Evolutionary conservation across 139 green algal species (phyloP).

Genomic region (Closterium sp.): DNA sequence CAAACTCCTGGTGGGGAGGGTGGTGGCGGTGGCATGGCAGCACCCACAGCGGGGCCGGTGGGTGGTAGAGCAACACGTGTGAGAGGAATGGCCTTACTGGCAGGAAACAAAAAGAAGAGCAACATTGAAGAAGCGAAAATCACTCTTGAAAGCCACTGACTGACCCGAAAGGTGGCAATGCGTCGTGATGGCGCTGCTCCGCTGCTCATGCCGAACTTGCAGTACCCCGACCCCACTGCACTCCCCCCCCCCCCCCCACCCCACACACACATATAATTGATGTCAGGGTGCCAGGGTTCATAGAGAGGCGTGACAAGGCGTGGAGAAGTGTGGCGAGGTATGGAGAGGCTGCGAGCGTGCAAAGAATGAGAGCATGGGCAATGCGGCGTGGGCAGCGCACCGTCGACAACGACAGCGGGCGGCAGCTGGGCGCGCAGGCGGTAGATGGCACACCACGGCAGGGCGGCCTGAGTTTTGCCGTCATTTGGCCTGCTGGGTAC

Average conservation of each 20-base stretch:
- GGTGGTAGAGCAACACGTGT: not conserved
- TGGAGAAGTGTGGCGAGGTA: too few species aligned
- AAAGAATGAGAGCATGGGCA: not conserved
- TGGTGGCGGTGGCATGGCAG: too few species aligned
- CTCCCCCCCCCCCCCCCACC: too few species aligned
- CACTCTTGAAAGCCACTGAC: not conserved
- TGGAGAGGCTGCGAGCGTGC: not conserved
- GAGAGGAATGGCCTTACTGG: not conserved
- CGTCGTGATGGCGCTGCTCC: not conserved
- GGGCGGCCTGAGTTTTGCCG: not conserved
- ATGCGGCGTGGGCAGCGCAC: not conserved
- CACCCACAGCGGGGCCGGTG: too few species aligned
- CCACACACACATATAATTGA: too few species aligned
- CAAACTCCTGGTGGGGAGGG: conserved; percentile 12
- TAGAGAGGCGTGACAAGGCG: too few species aligned
- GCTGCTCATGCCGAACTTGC: not conserved
- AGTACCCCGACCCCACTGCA: not conserved
- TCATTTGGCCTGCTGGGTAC: not conserved
- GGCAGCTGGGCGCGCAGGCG: not conserved
- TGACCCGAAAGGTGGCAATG: not conserved
- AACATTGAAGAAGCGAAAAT: not conserved
- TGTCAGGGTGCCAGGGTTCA: too few species aligned
- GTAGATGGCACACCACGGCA: not conserved
- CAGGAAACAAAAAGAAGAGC: not conserved
- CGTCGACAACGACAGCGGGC: not conserved